These are phyloP conservation scores for Trichoderma semiorbis DNA, from an alignment of 2,329 filamentous ascomycete species.

Conservation along the genomic window DNA sequence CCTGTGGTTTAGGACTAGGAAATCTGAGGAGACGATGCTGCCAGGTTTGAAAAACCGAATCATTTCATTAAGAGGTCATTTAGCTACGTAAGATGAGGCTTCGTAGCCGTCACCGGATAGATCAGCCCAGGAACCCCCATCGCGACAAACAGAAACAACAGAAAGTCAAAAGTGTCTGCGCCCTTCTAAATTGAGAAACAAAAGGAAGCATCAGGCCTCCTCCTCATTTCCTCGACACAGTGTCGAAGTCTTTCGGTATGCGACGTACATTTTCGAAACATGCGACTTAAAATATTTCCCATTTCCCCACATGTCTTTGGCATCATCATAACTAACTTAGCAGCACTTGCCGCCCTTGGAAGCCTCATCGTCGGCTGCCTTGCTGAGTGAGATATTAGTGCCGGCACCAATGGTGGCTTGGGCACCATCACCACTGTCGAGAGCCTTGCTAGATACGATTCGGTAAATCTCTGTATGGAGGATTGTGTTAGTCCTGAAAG, in stretches of 20 bases:
- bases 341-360: constrained; percentile 81
- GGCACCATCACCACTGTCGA: constrained; percentile 81
- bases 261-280: constrained; percentile 34
- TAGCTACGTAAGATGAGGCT: constrained; percentile 38
- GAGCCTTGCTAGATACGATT: constrained; percentile 95
- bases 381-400: constrained; percentile 82
- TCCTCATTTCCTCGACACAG: constrained; percentile 33
- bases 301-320: constrained; percentile 31
- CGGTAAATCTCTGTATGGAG: constrained; percentile 83
- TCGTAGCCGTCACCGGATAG: constrained; percentile 38
- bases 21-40: neutral
- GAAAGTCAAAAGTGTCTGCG: constrained; percentile 39
- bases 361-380: constrained; percentile 71
- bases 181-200: constrained; percentile 38
- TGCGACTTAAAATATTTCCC: constrained; percentile 30
- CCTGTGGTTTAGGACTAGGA: neutral
- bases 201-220: constrained; percentile 33
- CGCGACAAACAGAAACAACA: constrained; percentile 39
- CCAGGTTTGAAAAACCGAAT: neutral
- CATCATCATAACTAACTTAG: constrained; percentile 44
- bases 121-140: constrained; percentile 36
- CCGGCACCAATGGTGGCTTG: constrained; percentile 77
- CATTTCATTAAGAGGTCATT: constrained; percentile 36
- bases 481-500: constrained; percentile 11
- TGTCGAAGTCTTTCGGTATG: constrained; percentile 30